Base-by-base conservation (phyloP, 2,329 filamentous ascomycete genomes). In the Zasmidium angulare region DNA sequence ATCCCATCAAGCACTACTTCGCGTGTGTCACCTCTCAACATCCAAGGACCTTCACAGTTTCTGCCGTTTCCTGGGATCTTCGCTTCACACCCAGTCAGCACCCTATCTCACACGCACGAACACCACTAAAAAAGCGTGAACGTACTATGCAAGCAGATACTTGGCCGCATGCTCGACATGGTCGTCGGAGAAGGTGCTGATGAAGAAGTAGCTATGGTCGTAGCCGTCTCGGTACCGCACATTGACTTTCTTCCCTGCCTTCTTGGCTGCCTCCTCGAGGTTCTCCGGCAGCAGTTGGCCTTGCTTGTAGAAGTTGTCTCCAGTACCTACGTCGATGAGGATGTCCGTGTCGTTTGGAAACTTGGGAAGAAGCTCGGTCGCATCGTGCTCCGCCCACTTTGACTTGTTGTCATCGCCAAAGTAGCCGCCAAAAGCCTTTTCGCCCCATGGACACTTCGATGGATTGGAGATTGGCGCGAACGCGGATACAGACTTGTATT, bases 181-280 rank as follows among this genome's bases (percentile, higher is more conserved):
- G 69, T 98, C 93, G 71, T 90, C 88, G 47, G 89, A 85, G 74
- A 99, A 99, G 17, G 86, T 87, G 36, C 93, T 88, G 81, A 99
- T 96, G 77, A 96, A 97, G 78, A 87, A 99, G 80, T 99, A 99
- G 63, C 91, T 96, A 79, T 99, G 95, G 75, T 99, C 95, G 73
- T 99, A 98, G 63, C 87, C 92, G 63, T 89, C 83, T 74, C 96
- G 93, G 81, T 93, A 95, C 70, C 93, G 85, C 64, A 98, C 78
- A 55, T 85, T 85, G 63, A 97, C 78, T 10, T 89, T 90, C 60
- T 85, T 81, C 20, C 91, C 91, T 23, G 86, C 84, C 66, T 89
- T 87, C 78, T 90, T 87, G 60, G 88, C 91, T 12, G 90, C 93
- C 69, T 86, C 83, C 66, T 89, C 85, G 55, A 99, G 86, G 77